These are phyloP conservation scores for Chaetothyriales sp. DNA, from an alignment of 2,329 filamentous ascomycete genomes.

Conservation along the genomic window DNA sequence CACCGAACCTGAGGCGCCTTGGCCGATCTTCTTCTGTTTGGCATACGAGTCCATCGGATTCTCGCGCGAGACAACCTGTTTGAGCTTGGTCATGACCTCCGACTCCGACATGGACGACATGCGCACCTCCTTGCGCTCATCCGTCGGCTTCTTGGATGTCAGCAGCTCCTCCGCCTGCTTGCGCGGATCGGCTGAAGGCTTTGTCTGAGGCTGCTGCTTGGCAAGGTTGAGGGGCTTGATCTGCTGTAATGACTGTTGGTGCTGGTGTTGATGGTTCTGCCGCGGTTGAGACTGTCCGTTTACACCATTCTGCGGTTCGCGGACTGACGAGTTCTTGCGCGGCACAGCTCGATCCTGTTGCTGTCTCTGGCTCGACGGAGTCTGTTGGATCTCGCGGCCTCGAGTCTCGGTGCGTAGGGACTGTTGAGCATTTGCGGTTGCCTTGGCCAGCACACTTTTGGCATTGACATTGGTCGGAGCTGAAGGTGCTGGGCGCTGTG, in stretches of 20 bases:
- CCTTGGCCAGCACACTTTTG: conserved; percentile 16
- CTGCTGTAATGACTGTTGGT: conserved; percentile 35
- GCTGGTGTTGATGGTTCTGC: neutral
- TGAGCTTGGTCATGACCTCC: conserved; percentile 91
- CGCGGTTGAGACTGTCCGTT: conserved; percentile 29
- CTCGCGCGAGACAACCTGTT: conserved; percentile 88
- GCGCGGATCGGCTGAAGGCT: conserved; percentile 48
- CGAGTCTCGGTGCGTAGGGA: conserved; percentile 23
- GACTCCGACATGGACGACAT: conserved; percentile 98
- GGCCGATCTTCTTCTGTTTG: conserved; percentile 99
- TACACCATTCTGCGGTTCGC: conserved; percentile 28
- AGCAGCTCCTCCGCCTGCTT: conserved; percentile 83
- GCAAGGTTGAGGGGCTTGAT: conserved; percentile 70
- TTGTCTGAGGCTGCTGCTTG: conserved; percentile 39
- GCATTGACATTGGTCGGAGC: conserved; percentile 32
- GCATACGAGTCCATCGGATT: conserved; percentile 91
- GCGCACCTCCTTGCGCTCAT: conserved; percentile 77
- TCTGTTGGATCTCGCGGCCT: conserved; percentile 21
- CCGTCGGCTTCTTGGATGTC: conserved; percentile 59
- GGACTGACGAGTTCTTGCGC: conserved; percentile 23
- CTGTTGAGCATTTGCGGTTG: conserved; percentile 11
- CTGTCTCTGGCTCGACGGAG: conserved; percentile 24
- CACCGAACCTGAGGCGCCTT: conserved; percentile 92
- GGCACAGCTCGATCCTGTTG: conserved; percentile 20
- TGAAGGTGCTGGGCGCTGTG: conserved; percentile 70